Conservation (phyloP, 345 rosid genomes). For the Leavenworthia alabamica region DNA sequence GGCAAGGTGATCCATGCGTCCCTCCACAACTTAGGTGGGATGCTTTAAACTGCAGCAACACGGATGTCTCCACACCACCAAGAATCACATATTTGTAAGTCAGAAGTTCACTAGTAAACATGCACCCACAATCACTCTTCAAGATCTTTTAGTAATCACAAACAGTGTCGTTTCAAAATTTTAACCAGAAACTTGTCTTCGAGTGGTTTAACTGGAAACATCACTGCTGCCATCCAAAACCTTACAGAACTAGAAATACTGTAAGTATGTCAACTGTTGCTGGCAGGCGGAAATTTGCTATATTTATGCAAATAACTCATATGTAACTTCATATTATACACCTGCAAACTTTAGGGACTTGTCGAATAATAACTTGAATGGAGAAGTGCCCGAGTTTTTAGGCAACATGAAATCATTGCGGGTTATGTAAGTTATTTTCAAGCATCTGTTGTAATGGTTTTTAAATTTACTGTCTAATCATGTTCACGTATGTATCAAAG, state of each 20-base stretch:
- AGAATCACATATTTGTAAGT: slow-evolving; percentile 23
- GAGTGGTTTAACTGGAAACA: slow-evolving; percentile 33
- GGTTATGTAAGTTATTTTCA: slow-evolving; percentile 36
- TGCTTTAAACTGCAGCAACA: slow-evolving; percentile 5
- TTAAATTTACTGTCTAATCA: not conserved
- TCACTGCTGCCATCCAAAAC: slow-evolving; percentile 26
- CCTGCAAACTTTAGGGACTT: slow-evolving; percentile 40
- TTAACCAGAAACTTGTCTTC: slow-evolving; percentile 35
- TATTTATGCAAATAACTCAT: not conserved
- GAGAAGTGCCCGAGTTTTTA: slow-evolving; percentile 42
- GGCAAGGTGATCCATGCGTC: slow-evolving; percentile 30
- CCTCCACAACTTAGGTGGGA: slow-evolving; percentile 9
- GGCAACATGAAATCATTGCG: slow-evolving; percentile 33
- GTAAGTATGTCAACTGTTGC: slow-evolving; percentile 28
- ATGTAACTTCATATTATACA: not conserved
- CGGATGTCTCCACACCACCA: slow-evolving; percentile 2
- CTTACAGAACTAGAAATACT: slow-evolving; percentile 29
- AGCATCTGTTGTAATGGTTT: not conserved
- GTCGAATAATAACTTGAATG: slow-evolving; percentile 44
- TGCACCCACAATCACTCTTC: not conserved
- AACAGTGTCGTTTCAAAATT: not conserved
- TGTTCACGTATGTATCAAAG: not conserved
- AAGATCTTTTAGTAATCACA: not conserved
- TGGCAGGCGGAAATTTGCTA: not conserved
- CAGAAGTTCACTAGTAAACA: not conserved